phyloP scores from a whole-genome alignment of 148 eudicot genomes.

The Polygonum maritimum region DNA sequence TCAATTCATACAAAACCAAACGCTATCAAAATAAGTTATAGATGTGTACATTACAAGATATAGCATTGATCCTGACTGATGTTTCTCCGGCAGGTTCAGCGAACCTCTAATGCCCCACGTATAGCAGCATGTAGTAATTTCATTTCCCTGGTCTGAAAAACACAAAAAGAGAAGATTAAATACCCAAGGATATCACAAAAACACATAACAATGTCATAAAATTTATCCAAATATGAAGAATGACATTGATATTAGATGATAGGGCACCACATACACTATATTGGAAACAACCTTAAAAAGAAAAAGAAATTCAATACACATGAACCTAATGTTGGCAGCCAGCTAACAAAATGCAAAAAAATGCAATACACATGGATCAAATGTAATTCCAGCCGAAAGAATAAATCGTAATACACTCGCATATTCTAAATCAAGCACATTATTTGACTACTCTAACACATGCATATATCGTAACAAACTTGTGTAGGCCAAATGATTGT shows the following conservation, averaged over 20 bases:
- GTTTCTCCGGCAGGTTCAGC: conserved; percentile 70
- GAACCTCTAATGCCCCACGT: conserved; percentile 40
- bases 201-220: background rate
- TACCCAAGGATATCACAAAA: background rate
- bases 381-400: background rate
- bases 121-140: conserved; percentile 53
- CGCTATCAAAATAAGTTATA: background rate
- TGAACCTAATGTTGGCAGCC: background rate
- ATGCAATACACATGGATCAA: background rate
- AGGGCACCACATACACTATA: background rate
- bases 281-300: background rate
- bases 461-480: background rate
- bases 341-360: background rate
- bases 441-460: background rate
- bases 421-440: background rate
- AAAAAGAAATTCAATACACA: too few species aligned
- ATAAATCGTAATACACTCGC: background rate
- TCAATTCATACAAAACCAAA: background rate
- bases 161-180: background rate
- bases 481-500: background rate
- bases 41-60: conserved; percentile 36
- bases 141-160: conserved; percentile 62
- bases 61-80: conserved; percentile 62
- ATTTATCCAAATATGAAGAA: background rate
- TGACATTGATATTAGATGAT: background rate